Evolutionary conservation across 148 eudicot species (phyloP), one percentile per base, ranked within the genome.

Genomic region (Rhododendron kiyosumense): DNA sequence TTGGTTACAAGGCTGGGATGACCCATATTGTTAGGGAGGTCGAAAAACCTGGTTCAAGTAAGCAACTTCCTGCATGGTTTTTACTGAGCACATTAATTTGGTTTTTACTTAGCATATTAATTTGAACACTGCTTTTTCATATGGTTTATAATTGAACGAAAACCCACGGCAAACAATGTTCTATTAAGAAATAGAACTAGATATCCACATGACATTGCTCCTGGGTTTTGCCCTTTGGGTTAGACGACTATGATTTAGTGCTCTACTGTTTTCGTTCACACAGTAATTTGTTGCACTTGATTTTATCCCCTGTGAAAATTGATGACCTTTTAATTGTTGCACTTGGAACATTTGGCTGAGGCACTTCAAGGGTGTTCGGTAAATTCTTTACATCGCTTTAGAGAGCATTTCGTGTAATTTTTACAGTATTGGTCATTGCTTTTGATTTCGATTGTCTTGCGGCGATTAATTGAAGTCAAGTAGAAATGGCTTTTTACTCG

Each of bases 1-100:
- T 94, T 90, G 98, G 98, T 67, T 93, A 94, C 89, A 92, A 94
- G 88, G 94, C 94, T 85, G 98, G 96, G 36, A 94, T 93, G 98
- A 92, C 95, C 77, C 98, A 94, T 89, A 93, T 94, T 86, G 94
- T 94, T 30, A 90, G 95, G 82, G 97, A 94, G 85, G 97, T 94
- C 2, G 97, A 94, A 32, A 94, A 94, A 82, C 95, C 95, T 22
- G 95, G 95, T 49, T 94, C 98, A 89, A 94, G 98, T 94, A 92
- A 81, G 91, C 41, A 20, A 52, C 59, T 61, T 84, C 24, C 69
- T 59, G 45, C 14, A 82, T 22, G n/a, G n/a, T n/a, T n/a, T n/a
- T 30, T 59, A 54, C 48, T 8, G 13, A 8, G 51, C 75, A 41
- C 38, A 38, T 38, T 49, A 59, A 36, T 11, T 61, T 61, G 18